These are phyloP conservation scores for Leptosphaerulina australis DNA, from an alignment of 2,329 filamentous ascomycete species.

Conservation along the genomic window DNA sequence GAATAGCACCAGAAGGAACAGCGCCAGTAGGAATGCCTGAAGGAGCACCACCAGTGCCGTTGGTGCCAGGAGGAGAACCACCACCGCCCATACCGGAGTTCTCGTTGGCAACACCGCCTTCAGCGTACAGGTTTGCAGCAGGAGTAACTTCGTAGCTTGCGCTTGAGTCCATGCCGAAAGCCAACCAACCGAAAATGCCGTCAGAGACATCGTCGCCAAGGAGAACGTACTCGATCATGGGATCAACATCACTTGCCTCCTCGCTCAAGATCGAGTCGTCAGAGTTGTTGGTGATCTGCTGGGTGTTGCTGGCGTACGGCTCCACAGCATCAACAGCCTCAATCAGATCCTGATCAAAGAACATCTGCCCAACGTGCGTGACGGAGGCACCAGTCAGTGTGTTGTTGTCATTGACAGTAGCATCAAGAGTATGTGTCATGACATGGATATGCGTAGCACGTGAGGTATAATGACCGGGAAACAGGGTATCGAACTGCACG, in stretches of 20 bases:
- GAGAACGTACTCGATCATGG: slow-evolving; percentile 63
- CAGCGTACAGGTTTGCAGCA: slow-evolving; percentile 32
- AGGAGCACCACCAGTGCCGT: slow-evolving; percentile 14
- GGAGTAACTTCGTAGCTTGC: slow-evolving; percentile 36
- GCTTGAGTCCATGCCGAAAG: slow-evolving; percentile 39
- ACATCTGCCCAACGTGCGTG: slow-evolving; percentile 68
- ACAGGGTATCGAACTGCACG: slow-evolving; percentile 56
- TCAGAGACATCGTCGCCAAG: slow-evolving; percentile 57
- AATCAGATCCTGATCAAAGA: slow-evolving; percentile 67
- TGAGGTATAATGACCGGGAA: slow-evolving; percentile 51
- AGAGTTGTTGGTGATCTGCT: slow-evolving; percentile 56
- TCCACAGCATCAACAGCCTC: slow-evolving; percentile 54
- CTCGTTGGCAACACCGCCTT: slow-evolving; percentile 39
- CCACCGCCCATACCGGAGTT: slow-evolving; percentile 26
- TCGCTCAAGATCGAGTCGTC: slow-evolving; percentile 58
- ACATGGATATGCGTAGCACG: slow-evolving; percentile 50
- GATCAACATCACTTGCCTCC: slow-evolving; percentile 58
- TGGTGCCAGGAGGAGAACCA: slow-evolving; percentile 21
- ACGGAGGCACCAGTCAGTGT: slow-evolving; percentile 57
- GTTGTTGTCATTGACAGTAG: slow-evolving; percentile 53
- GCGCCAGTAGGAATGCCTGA: slow-evolving; percentile 13
- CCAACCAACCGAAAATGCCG: slow-evolving; percentile 45
- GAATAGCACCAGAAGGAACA: not conserved
- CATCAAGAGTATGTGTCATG: slow-evolving; percentile 42
- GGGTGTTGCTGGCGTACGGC: slow-evolving; percentile 53